Percentiles rank a stretch among this genome's conserved stretches.
Evolutionary conservation across 139 green algal species (phyloP).

Genomic region (Diplosphaera chodatii): DNA sequence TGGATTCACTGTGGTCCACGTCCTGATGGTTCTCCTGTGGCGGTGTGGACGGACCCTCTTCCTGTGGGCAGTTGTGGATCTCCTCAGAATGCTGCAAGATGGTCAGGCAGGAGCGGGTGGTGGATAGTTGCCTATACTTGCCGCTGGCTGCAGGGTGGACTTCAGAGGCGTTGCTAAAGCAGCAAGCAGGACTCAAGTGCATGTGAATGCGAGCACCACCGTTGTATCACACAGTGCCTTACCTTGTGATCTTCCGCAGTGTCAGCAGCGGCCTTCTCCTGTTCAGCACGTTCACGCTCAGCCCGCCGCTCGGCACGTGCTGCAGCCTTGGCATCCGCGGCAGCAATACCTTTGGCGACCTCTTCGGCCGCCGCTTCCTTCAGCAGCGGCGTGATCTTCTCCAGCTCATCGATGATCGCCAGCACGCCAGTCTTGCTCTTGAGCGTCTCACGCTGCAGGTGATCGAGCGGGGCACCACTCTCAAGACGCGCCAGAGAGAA

Average conservation of each 20-base stretch:
- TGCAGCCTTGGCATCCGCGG: background rate
- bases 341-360: constrained; percentile 1
- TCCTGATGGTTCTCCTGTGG: too few relatives aligned
- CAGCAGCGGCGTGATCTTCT: constrained; percentile 29
- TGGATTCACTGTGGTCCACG: too few relatives aligned
- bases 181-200: too few relatives aligned
- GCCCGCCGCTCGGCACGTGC: constrained; percentile 12
- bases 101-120: too few relatives aligned
- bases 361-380: constrained; percentile 26
- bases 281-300: constrained; percentile 16
- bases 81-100: too few relatives aligned
- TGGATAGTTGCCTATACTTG: too few relatives aligned
- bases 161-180: too few relatives aligned
- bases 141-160: too few relatives aligned
- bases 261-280: background rate
- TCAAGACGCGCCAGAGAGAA: too few relatives aligned
- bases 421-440: constrained; percentile 18
- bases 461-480: too few relatives aligned
- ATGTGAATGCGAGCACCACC: too few relatives aligned
- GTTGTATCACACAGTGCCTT: background rate
- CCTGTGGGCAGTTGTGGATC: too few relatives aligned
- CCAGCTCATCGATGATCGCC: constrained; percentile 45
- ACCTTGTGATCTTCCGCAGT: constrained; percentile 11
- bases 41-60: background rate
- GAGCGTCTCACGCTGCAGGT: constrained; percentile 28